Evolutionary conservation across 768 basidiomycete genomes (phyloP).

Genomic region (Porphyrellus cyaneotinctus): DNA sequence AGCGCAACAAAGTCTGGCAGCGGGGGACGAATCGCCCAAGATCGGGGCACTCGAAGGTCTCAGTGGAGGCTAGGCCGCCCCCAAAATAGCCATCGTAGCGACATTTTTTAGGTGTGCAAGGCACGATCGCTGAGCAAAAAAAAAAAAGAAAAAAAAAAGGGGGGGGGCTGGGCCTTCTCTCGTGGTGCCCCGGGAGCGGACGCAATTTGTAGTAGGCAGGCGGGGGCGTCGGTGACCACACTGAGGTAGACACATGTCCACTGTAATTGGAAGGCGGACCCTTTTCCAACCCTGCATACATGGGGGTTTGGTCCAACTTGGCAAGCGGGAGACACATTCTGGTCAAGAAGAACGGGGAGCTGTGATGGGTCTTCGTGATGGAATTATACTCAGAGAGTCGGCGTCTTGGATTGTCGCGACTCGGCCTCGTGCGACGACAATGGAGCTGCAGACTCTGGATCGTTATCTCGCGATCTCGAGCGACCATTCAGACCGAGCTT

Average conservation of each 20-base stretch:
- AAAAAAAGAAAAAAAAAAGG: constrained; percentile 12
- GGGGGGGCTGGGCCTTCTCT: constrained; percentile 16
- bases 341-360: constrained; percentile 14
- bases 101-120: constrained; percentile 18
- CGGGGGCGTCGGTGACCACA: constrained; percentile 13
- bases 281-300: constrained; percentile 21
- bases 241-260: constrained; percentile 26
- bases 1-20: neutral
- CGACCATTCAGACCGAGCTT: constrained; percentile 13
- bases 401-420: constrained; percentile 23
- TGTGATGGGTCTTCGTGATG: constrained; percentile 22
- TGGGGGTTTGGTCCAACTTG: constrained; percentile 16
- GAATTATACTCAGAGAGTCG: constrained; percentile 3
- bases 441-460: constrained; percentile 16
- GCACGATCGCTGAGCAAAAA: constrained; percentile 6
- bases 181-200: constrained; percentile 20
- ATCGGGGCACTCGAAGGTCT: constrained; percentile 1
- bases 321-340: constrained; percentile 12
- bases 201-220: constrained; percentile 22
- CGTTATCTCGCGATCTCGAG: constrained; percentile 32
- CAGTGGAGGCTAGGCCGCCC: constrained; percentile 1
- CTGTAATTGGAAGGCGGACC: constrained; percentile 18
- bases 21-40: neutral
- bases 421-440: constrained; percentile 14
- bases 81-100: constrained; percentile 1